Conservation (phyloP, 106 monocot genomes). For the Acorus calamus region DNA sequence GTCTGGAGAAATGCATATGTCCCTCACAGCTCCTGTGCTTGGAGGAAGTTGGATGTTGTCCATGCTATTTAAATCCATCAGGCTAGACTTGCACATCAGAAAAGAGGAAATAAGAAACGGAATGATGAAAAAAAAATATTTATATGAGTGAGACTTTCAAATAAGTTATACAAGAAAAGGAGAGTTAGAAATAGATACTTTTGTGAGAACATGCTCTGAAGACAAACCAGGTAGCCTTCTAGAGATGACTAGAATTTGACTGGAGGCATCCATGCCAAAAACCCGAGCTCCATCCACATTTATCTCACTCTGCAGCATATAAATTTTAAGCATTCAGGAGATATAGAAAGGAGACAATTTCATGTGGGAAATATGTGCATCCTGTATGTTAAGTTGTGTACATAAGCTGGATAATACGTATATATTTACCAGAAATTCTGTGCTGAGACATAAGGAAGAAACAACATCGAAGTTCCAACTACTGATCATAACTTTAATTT, state of each 20-base stretch:
- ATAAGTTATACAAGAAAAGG: no score
- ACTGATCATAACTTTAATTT: no score
- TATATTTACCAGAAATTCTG: no score
- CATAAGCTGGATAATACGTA: no score
- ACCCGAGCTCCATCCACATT: conserved; percentile 61
- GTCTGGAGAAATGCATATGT: conserved; percentile 28
- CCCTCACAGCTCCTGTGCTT: conserved; percentile 58
- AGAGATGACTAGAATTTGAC: conserved; percentile 46
- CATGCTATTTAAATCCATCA: conserved; percentile 34
- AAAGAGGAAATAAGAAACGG: neutral
- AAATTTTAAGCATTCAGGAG: conserved; percentile 1
- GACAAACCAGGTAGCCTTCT: conserved; percentile 35
- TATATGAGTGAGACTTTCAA: no score
- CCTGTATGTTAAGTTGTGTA: no score
- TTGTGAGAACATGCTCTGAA: conserved; percentile 53
- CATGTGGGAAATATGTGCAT: conserved; percentile 3
- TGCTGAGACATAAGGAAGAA: no score
- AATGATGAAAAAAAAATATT: no score
- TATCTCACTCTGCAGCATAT: conserved; percentile 42
- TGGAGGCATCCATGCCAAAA: conserved; percentile 60
- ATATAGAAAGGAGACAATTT: neutral
- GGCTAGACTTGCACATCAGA: conserved; percentile 41
- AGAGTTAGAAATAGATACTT: conserved; percentile 24
- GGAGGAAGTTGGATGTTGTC: conserved; percentile 53
- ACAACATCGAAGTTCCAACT: no score